Base-by-base conservation (phyloP, 1,284 basidiomycete species). In the Cutaneotrichosporon sp. region DNA sequence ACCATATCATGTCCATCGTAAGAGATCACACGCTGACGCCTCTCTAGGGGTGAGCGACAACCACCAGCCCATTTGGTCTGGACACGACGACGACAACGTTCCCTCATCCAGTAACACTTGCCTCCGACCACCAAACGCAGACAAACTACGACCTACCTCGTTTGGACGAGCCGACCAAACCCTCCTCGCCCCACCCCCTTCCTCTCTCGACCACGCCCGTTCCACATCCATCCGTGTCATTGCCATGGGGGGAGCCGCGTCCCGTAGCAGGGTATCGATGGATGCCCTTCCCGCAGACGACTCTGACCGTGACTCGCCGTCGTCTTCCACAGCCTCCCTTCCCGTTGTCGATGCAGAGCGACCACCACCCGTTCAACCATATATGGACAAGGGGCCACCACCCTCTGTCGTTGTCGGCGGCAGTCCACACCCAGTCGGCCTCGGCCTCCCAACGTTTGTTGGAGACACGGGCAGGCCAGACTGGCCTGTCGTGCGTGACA, bases 191-290 rank as follows among this genome's bases (percentile, higher is more conserved):
- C 51, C 51, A 18, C 51, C 51, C 31, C 26, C 26, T 26, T 16
- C 30, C 31, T 18, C 51, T 14, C 51, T 34, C 30, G 51, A 53
- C 26, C n/a, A 56, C 34, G 14, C 38, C n/a, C 55, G 38, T 21
- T 42, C 55, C 4, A 18, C 55, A 42, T 46, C 38, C 38, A 42
- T 42, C 21, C 36, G 32, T 4, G 26, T 22, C 55, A 56, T 56
- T 18, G 55, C 36, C 22, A 56, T 56, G 55, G 55, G 55, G 5
- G 55, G 55, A 3, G 55, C 26, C 6, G 56, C 63, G 11, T 67
- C 66, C 13, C 62, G 66, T n/a, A 63, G 61, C 34, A 59, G 66
- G 14, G 66, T 68, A 2, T 68, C 66, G 0, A 65, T 68, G 64
- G 66, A 68, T 36, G 66, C 66, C 30, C 56, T 65, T 21, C 66